phyloP scores from a whole-genome alignment of 495 filamentous ascomycete genomes.

The Penicillium canescens region DNA sequence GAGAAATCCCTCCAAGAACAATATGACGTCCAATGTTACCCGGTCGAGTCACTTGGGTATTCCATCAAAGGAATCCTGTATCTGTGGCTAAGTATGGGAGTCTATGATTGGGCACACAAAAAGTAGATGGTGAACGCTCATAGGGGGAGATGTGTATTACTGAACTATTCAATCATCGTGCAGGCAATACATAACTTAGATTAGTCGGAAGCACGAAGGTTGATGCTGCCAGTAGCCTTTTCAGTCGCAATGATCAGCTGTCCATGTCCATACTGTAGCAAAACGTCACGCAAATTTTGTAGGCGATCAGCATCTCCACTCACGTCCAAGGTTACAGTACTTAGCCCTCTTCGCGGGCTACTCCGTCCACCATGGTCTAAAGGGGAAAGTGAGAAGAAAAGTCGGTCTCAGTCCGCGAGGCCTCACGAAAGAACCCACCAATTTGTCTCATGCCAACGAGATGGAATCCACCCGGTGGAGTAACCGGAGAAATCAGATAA shows the following conservation, averaged over 20 bases:
- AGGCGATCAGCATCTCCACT: conserved; percentile 5
- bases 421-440: conserved; percentile 1
- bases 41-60: conserved; percentile 1
- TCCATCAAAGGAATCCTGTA: no score
- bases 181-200: neutral
- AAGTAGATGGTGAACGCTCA: no score
- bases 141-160: no score
- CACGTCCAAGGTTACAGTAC: neutral
- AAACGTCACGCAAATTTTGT: neutral
- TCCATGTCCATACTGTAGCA: no score
- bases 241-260: no score
- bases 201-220: neutral
- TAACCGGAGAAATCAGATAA: conserved; percentile 27
- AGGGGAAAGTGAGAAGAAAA: neutral
- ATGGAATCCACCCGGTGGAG: conserved; percentile 26
- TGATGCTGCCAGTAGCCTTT: neutral
- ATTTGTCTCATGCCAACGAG: neutral
- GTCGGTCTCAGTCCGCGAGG: neutral
- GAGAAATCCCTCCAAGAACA: neutral
- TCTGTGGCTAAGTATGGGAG: no score
- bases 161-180: neutral
- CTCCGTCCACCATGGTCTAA: conserved; percentile 2
- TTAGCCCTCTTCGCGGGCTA: neutral
- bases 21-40: conserved; percentile 4
- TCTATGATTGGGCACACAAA: no score